Evolutionary conservation across 2,329 filamentous ascomycete species (phyloP).

Genomic region (Madurella fahalii): DNA sequence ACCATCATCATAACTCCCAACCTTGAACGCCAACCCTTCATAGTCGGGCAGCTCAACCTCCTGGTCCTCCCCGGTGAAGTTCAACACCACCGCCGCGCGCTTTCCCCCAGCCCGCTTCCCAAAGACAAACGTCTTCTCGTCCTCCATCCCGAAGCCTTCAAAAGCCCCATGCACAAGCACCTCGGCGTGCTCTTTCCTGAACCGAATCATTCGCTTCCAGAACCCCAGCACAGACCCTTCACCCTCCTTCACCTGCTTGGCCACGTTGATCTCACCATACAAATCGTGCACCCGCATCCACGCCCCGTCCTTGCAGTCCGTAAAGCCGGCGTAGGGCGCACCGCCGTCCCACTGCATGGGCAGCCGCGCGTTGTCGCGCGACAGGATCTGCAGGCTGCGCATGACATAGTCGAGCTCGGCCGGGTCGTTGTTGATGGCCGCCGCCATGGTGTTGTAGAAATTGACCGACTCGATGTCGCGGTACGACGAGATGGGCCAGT

Average conservation of each 20-base stretch:
- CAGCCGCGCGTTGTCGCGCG: constrained; percentile 61
- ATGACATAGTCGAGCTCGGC: constrained; percentile 44
- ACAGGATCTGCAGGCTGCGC: constrained; percentile 53
- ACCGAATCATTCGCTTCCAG: constrained; percentile 53
- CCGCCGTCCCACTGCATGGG: constrained; percentile 62
- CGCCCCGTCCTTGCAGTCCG: constrained; percentile 37
- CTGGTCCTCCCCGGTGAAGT: constrained; percentile 41
- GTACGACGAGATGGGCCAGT: constrained; percentile 47
- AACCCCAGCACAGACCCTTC: constrained; percentile 52
- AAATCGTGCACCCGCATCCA: constrained; percentile 64
- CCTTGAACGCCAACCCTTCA: constrained; percentile 22
- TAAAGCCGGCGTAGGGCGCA: constrained; percentile 58
- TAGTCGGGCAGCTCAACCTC: constrained; percentile 25
- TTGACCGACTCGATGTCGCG: constrained; percentile 48
- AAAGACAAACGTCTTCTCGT: constrained; percentile 43
- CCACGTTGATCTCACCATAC: constrained; percentile 53
- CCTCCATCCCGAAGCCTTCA: constrained; percentile 45
- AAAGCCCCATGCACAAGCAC: constrained; percentile 61
- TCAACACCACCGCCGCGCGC: constrained; percentile 36
- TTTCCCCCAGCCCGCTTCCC: constrained; percentile 32
- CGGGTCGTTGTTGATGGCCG: constrained; percentile 27
- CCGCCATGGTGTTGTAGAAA: constrained; percentile 37
- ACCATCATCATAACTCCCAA: constrained; percentile 32
- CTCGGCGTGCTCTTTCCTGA: constrained; percentile 53
- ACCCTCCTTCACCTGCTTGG: constrained; percentile 39